phyloP scores from a whole-genome alignment of 2,329 filamentous ascomycete genomes.

The Calonectria pseudoreteaudii region DNA sequence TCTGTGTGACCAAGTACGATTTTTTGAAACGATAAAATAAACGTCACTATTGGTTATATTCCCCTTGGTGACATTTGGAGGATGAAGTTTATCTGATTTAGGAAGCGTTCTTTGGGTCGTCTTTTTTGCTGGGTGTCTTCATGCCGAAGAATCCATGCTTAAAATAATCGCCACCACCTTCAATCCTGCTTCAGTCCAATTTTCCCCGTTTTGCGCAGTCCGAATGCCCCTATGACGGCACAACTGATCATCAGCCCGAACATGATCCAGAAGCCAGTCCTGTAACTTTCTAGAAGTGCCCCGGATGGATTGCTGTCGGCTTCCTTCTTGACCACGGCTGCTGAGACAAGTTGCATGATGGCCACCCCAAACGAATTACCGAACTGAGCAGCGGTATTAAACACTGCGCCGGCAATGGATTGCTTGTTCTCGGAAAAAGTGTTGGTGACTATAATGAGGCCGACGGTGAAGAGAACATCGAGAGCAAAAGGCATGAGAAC shows the following conservation, averaged over 20 bases:
- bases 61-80: too few species aligned
- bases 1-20: too few species aligned
- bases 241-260: constrained; percentile 58
- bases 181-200: constrained; percentile 57
- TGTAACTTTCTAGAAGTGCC: constrained; percentile 58
- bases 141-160: too few species aligned
- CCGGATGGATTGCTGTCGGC: constrained; percentile 30
- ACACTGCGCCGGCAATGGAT: constrained; percentile 69
- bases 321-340: constrained; percentile 49
- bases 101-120: too few species aligned
- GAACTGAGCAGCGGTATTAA: constrained; percentile 69
- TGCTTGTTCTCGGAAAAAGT: constrained; percentile 66
- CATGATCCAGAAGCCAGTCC: constrained; percentile 60
- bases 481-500: constrained; percentile 51
- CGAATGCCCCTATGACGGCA: constrained; percentile 50
- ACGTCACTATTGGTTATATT: too few species aligned
- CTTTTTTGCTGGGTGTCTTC: too few species aligned
- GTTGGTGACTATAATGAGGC: constrained; percentile 64
- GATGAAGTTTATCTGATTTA: too few species aligned
- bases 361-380: constrained; percentile 67
- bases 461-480: constrained; percentile 65
- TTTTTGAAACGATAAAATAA: too few species aligned
- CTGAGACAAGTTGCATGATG: constrained; percentile 57
- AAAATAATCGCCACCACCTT: neutral
- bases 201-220: constrained; percentile 54